These are phyloP conservation scores for Kodamaea sp. DNA, from an alignment of 1,139 yeast genomes.

Conservation along the genomic window DNA sequence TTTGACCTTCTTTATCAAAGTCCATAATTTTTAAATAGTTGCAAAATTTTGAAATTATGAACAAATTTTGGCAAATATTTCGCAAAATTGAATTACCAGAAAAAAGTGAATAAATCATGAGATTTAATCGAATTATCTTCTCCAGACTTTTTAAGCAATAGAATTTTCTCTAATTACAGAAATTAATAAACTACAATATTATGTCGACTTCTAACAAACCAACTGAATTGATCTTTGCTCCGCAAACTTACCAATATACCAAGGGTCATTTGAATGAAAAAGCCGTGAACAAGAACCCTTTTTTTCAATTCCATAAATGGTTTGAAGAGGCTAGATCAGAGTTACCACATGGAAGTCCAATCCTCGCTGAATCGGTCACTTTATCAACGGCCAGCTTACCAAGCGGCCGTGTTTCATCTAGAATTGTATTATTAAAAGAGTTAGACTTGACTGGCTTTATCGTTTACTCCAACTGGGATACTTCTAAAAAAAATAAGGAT, in stretches of 20 bases:
- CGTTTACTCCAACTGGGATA: slow-evolving; percentile 89
- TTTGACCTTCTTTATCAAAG: too few species aligned
- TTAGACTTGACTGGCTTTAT: slow-evolving; percentile 81
- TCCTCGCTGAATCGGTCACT: slow-evolving; percentile 73
- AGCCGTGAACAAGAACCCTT: slow-evolving; percentile 59
- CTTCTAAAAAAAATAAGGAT: slow-evolving; percentile 77
- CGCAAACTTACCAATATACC: slow-evolving; percentile 84
- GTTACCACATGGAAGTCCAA: slow-evolving; percentile 40
- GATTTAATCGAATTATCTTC: too few species aligned
- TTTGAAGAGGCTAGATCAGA: slow-evolving; percentile 69
- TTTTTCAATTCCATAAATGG: slow-evolving; percentile 79
- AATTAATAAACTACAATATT: too few species aligned
- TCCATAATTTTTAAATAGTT: too few species aligned
- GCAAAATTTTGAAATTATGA: too few species aligned
- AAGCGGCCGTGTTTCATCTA: slow-evolving; percentile 78
- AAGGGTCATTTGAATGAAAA: slow-evolving; percentile 56
- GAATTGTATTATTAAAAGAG: slow-evolving; percentile 85
- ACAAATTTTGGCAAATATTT: too few species aligned
- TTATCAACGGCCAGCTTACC: slow-evolving; percentile 87
- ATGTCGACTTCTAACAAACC: background rate
- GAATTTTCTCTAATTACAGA: too few species aligned
- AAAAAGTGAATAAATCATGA: too few species aligned
- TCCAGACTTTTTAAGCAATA: too few species aligned
- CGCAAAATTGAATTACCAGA: too few species aligned
- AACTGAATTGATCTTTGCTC: slow-evolving; percentile 54